A percentile compares a stretch with the other conserved stretches of the same genome.
These are phyloP conservation scores for Ceratobasidium sp. DNA, from an alignment of 1,284 basidiomycete species.

Conservation along the genomic window DNA sequence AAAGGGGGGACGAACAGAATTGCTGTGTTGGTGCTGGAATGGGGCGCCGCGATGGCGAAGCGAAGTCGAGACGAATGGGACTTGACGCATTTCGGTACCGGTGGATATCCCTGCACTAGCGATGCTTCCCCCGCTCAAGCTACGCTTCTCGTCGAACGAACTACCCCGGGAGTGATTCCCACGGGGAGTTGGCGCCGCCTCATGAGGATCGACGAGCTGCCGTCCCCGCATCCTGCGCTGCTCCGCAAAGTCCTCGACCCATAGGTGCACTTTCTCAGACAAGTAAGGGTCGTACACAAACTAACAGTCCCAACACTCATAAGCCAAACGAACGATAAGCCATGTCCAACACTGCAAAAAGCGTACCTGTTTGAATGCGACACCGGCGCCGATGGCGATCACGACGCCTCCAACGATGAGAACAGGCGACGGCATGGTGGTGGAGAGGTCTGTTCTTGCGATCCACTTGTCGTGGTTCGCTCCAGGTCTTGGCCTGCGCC, in stretches of 20 bases:
- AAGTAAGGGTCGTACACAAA: slow-evolving; percentile 44
- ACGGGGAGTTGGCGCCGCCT: slow-evolving; percentile 23
- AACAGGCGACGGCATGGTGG: slow-evolving; percentile 41
- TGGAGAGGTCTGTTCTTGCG: background rate
- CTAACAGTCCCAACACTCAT: background rate
- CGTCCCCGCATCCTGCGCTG: slow-evolving; percentile 21
- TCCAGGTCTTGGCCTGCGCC: background rate
- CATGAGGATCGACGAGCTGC: slow-evolving; percentile 31
- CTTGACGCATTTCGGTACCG: slow-evolving; percentile 40
- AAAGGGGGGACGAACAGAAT: slow-evolving; percentile 22
- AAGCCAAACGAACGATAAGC: background rate
- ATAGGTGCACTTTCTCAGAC: slow-evolving; percentile 9
- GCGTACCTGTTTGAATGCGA: slow-evolving; percentile 45
- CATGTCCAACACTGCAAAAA: background rate
- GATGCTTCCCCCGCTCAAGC: slow-evolving; percentile 1
- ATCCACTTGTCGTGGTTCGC: slow-evolving; percentile 34
- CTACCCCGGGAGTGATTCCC: slow-evolving; percentile 23
- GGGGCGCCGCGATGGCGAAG: slow-evolving; percentile 26
- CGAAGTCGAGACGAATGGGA: slow-evolving; percentile 16
- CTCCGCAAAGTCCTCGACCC: slow-evolving; percentile 23
- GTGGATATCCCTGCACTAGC: slow-evolving; percentile 21
- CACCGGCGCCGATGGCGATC: slow-evolving; percentile 38
- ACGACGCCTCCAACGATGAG: slow-evolving; percentile 43
- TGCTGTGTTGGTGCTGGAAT: slow-evolving; percentile 38
- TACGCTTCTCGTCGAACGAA: slow-evolving; percentile 40